Evolutionary conservation across 441 rosid species (phyloP), one percentile per base, ranked within the genome.

Genomic region (Adansonia grandidieri): DNA sequence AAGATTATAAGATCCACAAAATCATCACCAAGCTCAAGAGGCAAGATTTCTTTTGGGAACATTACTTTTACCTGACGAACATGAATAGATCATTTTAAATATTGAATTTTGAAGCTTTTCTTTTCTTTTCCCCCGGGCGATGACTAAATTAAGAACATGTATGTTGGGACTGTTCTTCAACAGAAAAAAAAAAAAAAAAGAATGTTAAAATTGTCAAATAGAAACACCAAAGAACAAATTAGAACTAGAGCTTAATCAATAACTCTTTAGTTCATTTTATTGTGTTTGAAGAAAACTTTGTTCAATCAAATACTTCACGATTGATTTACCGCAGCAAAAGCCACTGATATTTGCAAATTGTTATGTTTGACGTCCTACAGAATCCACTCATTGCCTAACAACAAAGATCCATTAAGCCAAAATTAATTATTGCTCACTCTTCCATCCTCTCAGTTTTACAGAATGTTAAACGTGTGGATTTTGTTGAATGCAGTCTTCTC

Each of bases 21-120:
- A 54, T 54, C 37, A 56, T 64, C 32, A 40, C 64, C 75, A 58
- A 58, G 22, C 54, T 58, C 56, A 42, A 42, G 32, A 28, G 32
- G 32, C 32, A 28, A 28, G 32, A 28, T 28, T 66, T 40, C 71
- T 42, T 66, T 44, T 42, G 24, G 53, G 51, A 42, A 54, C 32
- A 28, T 72, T 19, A 37, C 6, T 72, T 72, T 44, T 40, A 13
- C 54, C 4, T 44, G 54, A 42, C 19, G 13, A 57, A 11, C 40
- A 58, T 19, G 42, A 42, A n/a, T 32, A 28, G 74, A 51, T 53
- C 1, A 32, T 32, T 32, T 32, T 32, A 3, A 13, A 44, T 22
- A 48, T 24, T 67, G 8, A 17, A 45, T 19, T 70, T 70, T 22
- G 42, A 22, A 22, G 40, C 37, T 2, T 20, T 47, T 68, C 14